Evolutionary conservation across 2,329 filamentous ascomycete genomes (phyloP), one percentile per base, ranked within the genome.

Genomic region (Tolypocladium ophioglossoides): DNA sequence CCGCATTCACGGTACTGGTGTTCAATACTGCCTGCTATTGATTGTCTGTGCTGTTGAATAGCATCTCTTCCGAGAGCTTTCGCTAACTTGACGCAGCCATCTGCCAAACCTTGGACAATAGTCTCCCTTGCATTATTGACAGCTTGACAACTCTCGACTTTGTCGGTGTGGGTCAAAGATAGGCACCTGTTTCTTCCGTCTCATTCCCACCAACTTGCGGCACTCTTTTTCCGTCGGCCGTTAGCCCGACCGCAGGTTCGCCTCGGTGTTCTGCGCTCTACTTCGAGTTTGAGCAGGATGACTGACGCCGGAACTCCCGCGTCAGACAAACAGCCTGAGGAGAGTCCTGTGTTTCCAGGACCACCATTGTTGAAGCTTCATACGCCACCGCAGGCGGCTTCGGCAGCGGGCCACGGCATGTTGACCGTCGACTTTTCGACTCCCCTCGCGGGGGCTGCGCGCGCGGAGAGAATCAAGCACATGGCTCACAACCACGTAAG

Each of bases 341-440:
- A 51, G 38, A 24, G 34, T 20, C 41, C 32, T 48, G n/a, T 24
- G 3, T 34, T 51, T 38, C 32, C 9, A 11, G 16, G 22, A 6
- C 10, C 35, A 18, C 10, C 49, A 6, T 39, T 35, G 20, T 24
- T 20, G 41, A 37, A 37, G n/a, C 49, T 49, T 37, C 49, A 35
- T 8, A 56, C 38, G 3, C 51, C 50, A 40, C 16, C 35, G 6
- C 30, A 54, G 50, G 38, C 40, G 16, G 32, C 39, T 32, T 38
- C 49, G 6, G 14, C 24, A 2, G 34, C 38, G 27, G 51, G 53
- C 16, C 30, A 50, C 34, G 63, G 55, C 30, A 71, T 71, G 69
- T 57, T 72, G 44, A 68, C 68, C 14, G 67, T 72, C 52, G 68
- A 72, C 61, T 72, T 72, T 52, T 67, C 66, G n/a, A 66, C 68